Evolutionary conservation across 352 stramenopile species (phyloP).

Genomic region (Globisporangium rhizosaccharum): DNA sequence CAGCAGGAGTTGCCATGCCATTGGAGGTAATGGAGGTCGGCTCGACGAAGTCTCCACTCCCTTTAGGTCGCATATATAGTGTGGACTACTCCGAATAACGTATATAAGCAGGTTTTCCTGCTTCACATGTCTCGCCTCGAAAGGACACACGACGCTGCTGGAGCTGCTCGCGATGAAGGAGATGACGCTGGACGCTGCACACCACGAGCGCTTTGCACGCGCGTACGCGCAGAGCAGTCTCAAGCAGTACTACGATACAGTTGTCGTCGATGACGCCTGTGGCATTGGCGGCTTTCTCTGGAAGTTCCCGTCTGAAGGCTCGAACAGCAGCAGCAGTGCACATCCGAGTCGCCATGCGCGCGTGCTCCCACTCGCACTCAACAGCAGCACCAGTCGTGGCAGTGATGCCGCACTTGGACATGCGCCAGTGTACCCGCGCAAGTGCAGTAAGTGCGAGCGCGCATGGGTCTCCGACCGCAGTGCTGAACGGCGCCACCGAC

Average conservation of each 20-base stretch:
- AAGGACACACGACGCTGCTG: background rate
- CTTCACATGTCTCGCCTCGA: background rate
- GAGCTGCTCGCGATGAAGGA: conserved; percentile 4
- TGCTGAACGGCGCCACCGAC: conserved; percentile 22
- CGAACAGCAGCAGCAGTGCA: conserved; percentile 18
- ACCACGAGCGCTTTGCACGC: conserved; percentile 13
- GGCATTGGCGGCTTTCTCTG: conserved; percentile 36
- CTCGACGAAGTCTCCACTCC: no score
- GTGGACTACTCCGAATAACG: no score
- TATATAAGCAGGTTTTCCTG: no score
- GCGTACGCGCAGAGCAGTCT: conserved; percentile 15
- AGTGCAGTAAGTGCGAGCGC: conserved; percentile 22
- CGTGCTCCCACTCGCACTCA: background rate
- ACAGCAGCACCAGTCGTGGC: no score
- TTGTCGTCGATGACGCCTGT: conserved; percentile 14
- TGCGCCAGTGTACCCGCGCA: conserved; percentile 21
- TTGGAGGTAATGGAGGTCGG: no score
- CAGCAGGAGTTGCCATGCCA: no score
- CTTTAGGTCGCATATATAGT: no score
- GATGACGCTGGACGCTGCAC: background rate
- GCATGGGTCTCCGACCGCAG: conserved; percentile 31
- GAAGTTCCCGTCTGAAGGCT: conserved; percentile 71
- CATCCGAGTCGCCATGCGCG: background rate
- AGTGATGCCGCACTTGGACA: background rate
- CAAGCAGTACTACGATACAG: conserved; percentile 11